Base-by-base conservation (phyloP, 140 eudicot species). In the Erigeron philadelphicus region DNA sequence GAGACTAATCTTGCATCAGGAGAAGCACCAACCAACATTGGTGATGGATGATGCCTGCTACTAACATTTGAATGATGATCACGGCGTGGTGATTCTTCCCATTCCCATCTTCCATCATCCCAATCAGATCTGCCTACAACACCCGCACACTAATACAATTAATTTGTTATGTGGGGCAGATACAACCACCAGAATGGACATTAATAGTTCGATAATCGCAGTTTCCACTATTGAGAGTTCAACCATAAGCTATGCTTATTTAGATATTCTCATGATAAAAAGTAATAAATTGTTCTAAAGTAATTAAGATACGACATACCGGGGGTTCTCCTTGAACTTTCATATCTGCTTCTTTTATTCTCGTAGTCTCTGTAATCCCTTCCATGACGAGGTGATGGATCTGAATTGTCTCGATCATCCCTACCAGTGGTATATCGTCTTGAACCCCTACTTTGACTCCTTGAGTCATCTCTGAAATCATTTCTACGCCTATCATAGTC, bases 91-190 rank as follows among this genome's bases (percentile, higher is more conserved):
- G 96, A 72, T 74, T 93, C 98, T 78, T 89, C 93, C 98, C 98
- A 93, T 68, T 89, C 98, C 98, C 98, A 93, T 69, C 94, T 84
- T 46, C 98, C 95, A 81, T 86, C 89, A 71, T 93, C 98, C 98
- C 98, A 89, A 45, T 93, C 96, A 74, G 93, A 89, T 70, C 88
- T 84, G 46, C 89, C 98, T 92, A 76, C 74, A 77, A 66, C 47
- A 60, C n/a, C 21, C 52, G 48, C 35, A 71, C 31, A 38, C 52
- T 25, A 6, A 61, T 4, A 2, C 8, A n/a, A 58, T 31, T 31
- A 18, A 23, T 47, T 35, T 18, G 61, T 15, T 45, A 66, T 44
- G 31, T 38, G 31, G 0, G 15, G 12, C 52, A 66, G 9, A 23
- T 41, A 54, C 18, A 38, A 15, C 38, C 59, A 23, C 25, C 16